A percentile compares a stretch with the other conserved stretches of the same genome.
These are phyloP conservation scores for Spergularia bocconei DNA, from an alignment of 148 eudicot genomes.

Conservation along the genomic window DNA sequence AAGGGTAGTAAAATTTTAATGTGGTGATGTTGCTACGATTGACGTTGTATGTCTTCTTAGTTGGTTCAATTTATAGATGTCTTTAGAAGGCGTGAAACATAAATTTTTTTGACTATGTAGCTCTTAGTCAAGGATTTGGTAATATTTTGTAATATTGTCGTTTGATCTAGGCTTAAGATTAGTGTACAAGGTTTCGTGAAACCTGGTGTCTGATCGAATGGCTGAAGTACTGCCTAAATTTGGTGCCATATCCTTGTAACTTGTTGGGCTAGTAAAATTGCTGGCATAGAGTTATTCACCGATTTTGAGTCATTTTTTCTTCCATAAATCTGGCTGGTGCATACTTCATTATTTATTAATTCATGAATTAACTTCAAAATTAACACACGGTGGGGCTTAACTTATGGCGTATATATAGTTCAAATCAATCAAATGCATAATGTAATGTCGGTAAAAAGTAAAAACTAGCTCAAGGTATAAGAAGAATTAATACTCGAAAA, in stretches of 20 bases:
- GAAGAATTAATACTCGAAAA: too few species aligned
- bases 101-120: neutral
- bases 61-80: neutral
- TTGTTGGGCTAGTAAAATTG: conserved; percentile 9
- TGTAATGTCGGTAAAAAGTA: too few species aligned
- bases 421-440: too few species aligned
- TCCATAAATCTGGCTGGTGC: neutral
- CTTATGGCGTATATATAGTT: too few species aligned
- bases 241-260: conserved; percentile 14
- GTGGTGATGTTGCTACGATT: neutral
- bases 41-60: neutral
- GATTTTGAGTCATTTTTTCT: neutral
- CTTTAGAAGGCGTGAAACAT: neutral
- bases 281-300: neutral
- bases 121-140: too few species aligned
- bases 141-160: neutral
- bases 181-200: neutral
- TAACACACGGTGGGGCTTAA: too few species aligned
- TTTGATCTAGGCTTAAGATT: neutral
- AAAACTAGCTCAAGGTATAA: too few species aligned
- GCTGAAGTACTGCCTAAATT: neutral
- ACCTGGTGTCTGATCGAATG: neutral
- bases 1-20: neutral
- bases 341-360: too few species aligned
- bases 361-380: too few species aligned